phyloP scores from a whole-genome alignment of 257 asterid species.

The Pogostemon cablin region DNA sequence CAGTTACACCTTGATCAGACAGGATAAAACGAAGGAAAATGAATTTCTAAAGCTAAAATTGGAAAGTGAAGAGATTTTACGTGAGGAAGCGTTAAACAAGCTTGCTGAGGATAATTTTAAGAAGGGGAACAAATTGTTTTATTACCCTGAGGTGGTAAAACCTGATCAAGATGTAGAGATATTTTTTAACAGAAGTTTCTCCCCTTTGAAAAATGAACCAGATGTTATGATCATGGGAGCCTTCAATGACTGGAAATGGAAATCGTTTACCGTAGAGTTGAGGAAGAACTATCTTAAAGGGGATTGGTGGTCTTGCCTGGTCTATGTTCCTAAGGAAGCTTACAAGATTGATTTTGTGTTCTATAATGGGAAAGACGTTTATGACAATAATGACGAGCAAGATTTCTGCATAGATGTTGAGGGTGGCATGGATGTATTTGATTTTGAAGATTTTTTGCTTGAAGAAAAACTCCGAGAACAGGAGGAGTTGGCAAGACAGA shows the following conservation, averaged over 20 bases:
- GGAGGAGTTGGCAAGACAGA: constrained; percentile 61
- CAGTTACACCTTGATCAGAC: constrained; percentile 23
- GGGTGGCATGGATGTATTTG: constrained; percentile 75
- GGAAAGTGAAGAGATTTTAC: constrained; percentile 62
- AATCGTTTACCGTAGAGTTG: constrained; percentile 68
- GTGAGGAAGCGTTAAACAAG: constrained; percentile 51
- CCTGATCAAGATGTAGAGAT: constrained; percentile 79
- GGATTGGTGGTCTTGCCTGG: constrained; percentile 94
- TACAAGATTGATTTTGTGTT: constrained; percentile 89
- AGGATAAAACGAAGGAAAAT: constrained; percentile 40
- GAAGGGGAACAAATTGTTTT: constrained; percentile 70
- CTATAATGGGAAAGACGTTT: constrained; percentile 76
- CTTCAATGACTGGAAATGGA: constrained; percentile 90
- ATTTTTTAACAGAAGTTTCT: constrained; percentile 73
- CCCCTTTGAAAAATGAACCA: constrained; percentile 72
- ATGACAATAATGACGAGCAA: constrained; percentile 74
- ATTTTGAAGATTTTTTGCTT: constrained; percentile 88
- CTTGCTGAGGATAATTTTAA: constrained; percentile 68
- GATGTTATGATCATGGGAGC: constrained; percentile 85
- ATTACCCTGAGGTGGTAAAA: constrained; percentile 70
- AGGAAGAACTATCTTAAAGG: constrained; percentile 66
- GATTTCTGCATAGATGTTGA: constrained; percentile 78
- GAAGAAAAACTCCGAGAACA: constrained; percentile 83
- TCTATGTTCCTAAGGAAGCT: constrained; percentile 92
- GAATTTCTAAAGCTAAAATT: constrained; percentile 51